These are phyloP conservation scores for Yamadazyma diddensiae DNA, from an alignment of 1,139 yeast genomes.

Conservation along the genomic window DNA sequence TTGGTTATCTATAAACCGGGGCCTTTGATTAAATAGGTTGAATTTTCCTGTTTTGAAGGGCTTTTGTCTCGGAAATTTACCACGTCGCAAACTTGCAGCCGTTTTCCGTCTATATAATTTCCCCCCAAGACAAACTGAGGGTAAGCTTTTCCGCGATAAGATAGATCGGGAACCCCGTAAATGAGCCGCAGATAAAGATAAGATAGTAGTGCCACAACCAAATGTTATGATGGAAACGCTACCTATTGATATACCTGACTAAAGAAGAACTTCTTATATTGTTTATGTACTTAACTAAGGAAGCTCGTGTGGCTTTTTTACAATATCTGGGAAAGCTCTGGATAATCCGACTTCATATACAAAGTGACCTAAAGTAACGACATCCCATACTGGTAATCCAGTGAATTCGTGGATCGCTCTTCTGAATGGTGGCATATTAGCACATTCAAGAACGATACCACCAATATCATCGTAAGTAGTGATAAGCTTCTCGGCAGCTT, in stretches of 20 bases:
- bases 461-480: slow-evolving; percentile 15
- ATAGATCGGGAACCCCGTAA: too few species aligned
- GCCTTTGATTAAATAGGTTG: not conserved
- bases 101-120: too few species aligned
- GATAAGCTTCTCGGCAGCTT: slow-evolving; percentile 15
- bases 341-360: slow-evolving; percentile 12
- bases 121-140: too few species aligned
- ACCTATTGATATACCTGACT: too few species aligned
- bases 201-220: too few species aligned
- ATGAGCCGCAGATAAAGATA: too few species aligned
- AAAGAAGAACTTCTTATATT: not conserved
- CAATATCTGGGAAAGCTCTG: slow-evolving; percentile 7
- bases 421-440: slow-evolving; percentile 26
- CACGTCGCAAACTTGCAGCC: too few species aligned
- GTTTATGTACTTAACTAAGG: not conserved
- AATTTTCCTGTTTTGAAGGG: not conserved
- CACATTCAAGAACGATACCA: slow-evolving; percentile 25
- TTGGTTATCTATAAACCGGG: not conserved
- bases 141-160: too few species aligned
- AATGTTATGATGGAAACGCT: too few species aligned
- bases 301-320: slow-evolving; percentile 2
- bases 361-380: slow-evolving; percentile 16
- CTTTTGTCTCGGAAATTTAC: not conserved
- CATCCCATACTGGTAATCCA: slow-evolving; percentile 22
- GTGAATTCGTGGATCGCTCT: slow-evolving; percentile 15